These are phyloP conservation scores for Calonectria honghensis DNA, from an alignment of 2,329 filamentous ascomycete genomes.

Conservation along the genomic window DNA sequence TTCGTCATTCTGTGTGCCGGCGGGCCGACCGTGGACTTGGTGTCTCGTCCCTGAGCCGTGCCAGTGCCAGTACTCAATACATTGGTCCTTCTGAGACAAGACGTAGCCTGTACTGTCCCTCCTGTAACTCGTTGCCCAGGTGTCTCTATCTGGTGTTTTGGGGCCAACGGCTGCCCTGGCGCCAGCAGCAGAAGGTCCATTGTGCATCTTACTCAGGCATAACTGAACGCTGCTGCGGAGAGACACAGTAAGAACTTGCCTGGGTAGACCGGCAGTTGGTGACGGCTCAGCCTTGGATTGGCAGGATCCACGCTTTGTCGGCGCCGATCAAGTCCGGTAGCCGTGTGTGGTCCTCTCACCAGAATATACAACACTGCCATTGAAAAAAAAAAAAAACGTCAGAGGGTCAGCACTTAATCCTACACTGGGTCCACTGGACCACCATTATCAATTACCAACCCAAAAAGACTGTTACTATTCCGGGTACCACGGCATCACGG, in stretches of 20 bases:
- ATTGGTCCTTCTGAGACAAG: constrained; percentile 10
- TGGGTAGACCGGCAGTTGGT: constrained; percentile 13
- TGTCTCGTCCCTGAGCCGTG: constrained; percentile 27
- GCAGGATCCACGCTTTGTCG: constrained; percentile 28
- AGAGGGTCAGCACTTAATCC: constrained; percentile 54
- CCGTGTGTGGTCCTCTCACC: constrained; percentile 19
- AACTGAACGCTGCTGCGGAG: constrained; percentile 14
- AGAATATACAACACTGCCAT: constrained; percentile 19
- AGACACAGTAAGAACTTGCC: constrained; percentile 34
- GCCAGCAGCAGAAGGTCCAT: background rate
- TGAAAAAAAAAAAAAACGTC: constrained; percentile 48
- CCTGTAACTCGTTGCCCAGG: constrained; percentile 6
- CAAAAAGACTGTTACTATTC: constrained; percentile 41
- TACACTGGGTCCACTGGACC: constrained; percentile 40
- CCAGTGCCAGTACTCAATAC: background rate
- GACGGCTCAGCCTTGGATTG: constrained; percentile 36
- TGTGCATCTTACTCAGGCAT: constrained; percentile 1
- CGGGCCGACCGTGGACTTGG: constrained; percentile 37
- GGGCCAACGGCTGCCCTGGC: constrained; percentile 28
- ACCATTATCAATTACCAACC: constrained; percentile 37
- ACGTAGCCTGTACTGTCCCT: background rate
- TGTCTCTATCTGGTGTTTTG: background rate
- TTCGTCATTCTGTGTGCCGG: constrained; percentile 41
- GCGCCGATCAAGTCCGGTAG: constrained; percentile 36
- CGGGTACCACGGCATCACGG: constrained; percentile 30